Base-by-base conservation (phyloP, 257 asterid species). In the Penstemon davidsonii region DNA sequence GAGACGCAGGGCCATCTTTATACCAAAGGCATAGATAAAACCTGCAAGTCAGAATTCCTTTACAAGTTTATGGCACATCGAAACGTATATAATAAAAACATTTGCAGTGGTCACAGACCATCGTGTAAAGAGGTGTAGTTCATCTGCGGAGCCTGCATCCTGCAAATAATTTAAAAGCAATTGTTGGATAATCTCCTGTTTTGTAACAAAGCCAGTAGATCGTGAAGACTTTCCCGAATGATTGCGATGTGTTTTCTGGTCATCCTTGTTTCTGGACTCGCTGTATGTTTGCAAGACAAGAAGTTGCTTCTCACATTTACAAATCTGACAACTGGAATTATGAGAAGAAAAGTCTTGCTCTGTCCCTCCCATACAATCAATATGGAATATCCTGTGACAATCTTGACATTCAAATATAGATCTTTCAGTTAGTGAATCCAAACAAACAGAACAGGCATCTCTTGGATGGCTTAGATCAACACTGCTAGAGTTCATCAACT, bases 11-110 rank as follows among this genome's bases (percentile, higher is more conserved):
- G 78, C 91, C 99, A 74, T 94, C 96, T 79, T 94, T 94, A 78
- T 84, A 86, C 99, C 99, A 94, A 50, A 91, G 85, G 81, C 98
- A 94, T 71, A 91, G 91, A 83, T 94, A 87, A 81, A 91, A 94
- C 99, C 99, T 94, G 88, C 86, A 88, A 40, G 68, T 62, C 13
- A 71, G 66, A 37, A 77, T 46, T 37, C 38, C 55, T 37, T 71
- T 13, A 40, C 46, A 73, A 54, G 42, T 57, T 71, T 67, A 72
- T 50, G 71, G 63, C 50, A 49, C 40, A 47, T 10, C 18, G 52
- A 71, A 68, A 64, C 9, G 66, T 71, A 46, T 53, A 67, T 41
- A 68, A 78, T 39, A 45, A 39, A 67, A 67, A 67, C 42, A 60
- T 70, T 62, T 13, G 44, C 57, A 72, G 39, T 60, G 75, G 80